phyloP scores from a whole-genome alignment of 2,329 filamentous ascomycete species.

The Curvularia hawaiiensis region DNA sequence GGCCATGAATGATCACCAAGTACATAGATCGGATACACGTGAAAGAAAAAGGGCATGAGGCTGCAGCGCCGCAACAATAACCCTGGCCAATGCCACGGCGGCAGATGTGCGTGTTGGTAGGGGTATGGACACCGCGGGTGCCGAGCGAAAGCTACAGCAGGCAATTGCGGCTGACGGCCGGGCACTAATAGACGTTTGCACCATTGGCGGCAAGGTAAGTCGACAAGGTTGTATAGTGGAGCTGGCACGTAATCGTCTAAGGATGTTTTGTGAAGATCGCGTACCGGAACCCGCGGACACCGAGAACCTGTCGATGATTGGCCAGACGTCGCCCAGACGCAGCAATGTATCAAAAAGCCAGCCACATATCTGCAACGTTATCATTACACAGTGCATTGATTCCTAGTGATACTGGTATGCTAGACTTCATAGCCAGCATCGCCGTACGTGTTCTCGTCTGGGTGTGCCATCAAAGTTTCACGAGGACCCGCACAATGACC shows the following conservation, averaged over 20 bases:
- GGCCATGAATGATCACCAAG: background rate
- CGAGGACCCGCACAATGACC: background rate
- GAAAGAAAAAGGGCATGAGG: background rate
- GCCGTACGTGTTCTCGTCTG: background rate
- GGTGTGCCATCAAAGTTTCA: background rate
- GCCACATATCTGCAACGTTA: background rate
- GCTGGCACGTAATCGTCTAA: background rate
- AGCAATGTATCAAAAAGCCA: background rate
- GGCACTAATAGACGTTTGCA: background rate
- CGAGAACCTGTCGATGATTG: background rate
- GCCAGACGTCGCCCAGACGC: background rate
- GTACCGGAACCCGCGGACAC: background rate
- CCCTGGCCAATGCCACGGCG: background rate
- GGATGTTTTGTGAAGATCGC: background rate
- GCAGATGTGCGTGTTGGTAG: background rate
- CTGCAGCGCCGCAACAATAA: background rate
- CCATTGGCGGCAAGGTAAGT: background rate
- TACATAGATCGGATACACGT: slow-evolving; percentile 2
- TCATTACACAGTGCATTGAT: background rate
- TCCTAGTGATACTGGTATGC: background rate
- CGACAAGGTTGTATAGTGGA: background rate
- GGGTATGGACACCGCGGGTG: background rate
- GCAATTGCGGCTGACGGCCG: background rate
- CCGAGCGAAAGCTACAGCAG: background rate
- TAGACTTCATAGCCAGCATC: background rate